Evolutionary conservation across 176 grass and related monocot species (phyloP), one percentile per base, ranked within the genome.

Genomic region (Eragrostis nindensis): DNA sequence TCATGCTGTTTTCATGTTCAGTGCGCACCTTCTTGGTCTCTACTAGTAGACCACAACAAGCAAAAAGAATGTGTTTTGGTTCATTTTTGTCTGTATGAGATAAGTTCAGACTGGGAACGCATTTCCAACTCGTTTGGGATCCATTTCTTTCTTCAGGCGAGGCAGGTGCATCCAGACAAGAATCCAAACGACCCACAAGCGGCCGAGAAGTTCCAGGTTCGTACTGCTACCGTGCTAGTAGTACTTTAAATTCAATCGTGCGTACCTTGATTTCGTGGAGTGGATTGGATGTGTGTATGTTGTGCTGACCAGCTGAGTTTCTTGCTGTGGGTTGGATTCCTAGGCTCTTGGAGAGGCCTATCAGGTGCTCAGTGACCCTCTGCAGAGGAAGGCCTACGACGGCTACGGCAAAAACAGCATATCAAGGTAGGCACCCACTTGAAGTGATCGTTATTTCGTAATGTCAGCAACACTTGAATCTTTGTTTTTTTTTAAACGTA

Each of bases 311-410:
- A 80, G 71, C 40, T 84, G 66, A 46, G 13, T 26, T 78, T 73
- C 57, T 45, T 64, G 12, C 44, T 55, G 27, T 75, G 65, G 53
- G 13, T 79, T 68, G 30, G 62, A 55, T 61, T 75, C 36, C 62
- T 25, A 94, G 92, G 89, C 63, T 76, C 86, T 98, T 62, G 96
- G 96, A 81, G 96, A 98, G 90, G 96, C 96, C 15, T 99, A 99
- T 73, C 96, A 99, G 84, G 90, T 99, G 13, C 66, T 99, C 76
- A 93, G 92, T 70, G 96, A 99, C 62, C 90, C 93, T 25, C 57
- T 91, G 41, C 96, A 99, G 82, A 99, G 93, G 84, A 99, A 87
- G 76, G 88, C 88, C 70, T 99, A 99, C 21, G 93, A 99, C 62
- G 92, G 92, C 16, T 95, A 80, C 15, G 96, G 96, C 56, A 99